A percentile compares a stretch with the other conserved stretches of the same genome.
Evolutionary conservation across 805 yeast genomes (phyloP).

Genomic region (Saccharomycopsis fermentans): DNA sequence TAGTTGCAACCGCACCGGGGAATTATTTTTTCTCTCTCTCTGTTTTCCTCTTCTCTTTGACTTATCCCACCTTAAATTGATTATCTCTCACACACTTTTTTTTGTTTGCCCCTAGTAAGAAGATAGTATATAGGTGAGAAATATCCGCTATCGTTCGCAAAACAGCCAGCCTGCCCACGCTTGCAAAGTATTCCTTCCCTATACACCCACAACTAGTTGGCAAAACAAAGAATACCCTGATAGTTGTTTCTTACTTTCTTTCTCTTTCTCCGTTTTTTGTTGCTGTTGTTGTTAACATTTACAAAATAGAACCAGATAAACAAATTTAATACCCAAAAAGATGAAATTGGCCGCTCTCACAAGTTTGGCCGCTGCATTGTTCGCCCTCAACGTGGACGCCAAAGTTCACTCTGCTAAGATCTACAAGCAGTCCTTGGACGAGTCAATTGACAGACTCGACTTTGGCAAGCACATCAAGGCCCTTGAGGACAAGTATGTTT

Average conservation of each 20-base stretch:
- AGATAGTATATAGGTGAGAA: not conserved
- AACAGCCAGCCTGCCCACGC: too few species aligned
- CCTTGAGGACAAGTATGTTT: constrained; percentile 53
- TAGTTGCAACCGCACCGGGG: too few species aligned
- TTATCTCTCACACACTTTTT: not conserved
- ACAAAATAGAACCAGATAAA: not conserved
- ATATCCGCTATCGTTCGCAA: not conserved
- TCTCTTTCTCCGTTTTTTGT: too few species aligned
- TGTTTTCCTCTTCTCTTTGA: too few species aligned
- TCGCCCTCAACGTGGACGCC: constrained; percentile 30
- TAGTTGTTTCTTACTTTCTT: too few species aligned
- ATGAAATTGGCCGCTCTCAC: constrained; percentile 15
- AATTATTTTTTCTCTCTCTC: too few species aligned
- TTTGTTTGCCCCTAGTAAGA: not conserved
- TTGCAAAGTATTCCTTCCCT: too few species aligned
- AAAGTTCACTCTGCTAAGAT: constrained; percentile 47
- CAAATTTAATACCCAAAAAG: too few species aligned
- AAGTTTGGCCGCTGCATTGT: constrained; percentile 10
- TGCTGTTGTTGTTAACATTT: too few species aligned
- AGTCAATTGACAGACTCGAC: constrained; percentile 40
- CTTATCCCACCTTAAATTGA: too few species aligned
- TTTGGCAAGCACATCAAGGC: constrained; percentile 45
- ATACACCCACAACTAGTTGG: too few species aligned
- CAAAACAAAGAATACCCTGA: too few species aligned
- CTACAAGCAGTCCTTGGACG: constrained; percentile 48